phyloP scores from a whole-genome alignment of 805 yeast species.

The Jamesozyma hellenica region DNA sequence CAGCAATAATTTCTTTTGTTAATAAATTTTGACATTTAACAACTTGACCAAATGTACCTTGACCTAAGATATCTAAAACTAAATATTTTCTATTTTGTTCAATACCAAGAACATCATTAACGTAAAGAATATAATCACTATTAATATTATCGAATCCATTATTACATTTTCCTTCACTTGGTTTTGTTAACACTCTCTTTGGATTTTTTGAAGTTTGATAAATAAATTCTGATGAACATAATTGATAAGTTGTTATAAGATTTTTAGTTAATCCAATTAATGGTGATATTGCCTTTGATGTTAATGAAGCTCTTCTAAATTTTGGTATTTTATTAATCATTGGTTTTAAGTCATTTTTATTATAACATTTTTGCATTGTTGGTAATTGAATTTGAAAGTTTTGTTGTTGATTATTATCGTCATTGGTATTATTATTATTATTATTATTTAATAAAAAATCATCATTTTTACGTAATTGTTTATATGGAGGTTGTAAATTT shows the following conservation, averaged over 20 bases:
- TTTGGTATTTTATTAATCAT: slow-evolving; percentile 51
- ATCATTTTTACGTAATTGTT: slow-evolving; percentile 28
- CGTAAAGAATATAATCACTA: slow-evolving; percentile 84
- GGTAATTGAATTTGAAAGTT: slow-evolving; percentile 36
- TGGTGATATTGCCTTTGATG: slow-evolving; percentile 64
- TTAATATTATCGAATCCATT: slow-evolving; percentile 83
- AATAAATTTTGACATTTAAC: slow-evolving; percentile 71
- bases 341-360: slow-evolving; percentile 50
- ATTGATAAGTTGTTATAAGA: slow-evolving; percentile 66
- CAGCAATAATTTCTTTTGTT: slow-evolving; percentile 84
- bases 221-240: slow-evolving; percentile 77
- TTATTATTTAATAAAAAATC: slow-evolving; percentile 7
- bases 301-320: slow-evolving; percentile 58
- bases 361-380: slow-evolving; percentile 33
- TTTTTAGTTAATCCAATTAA: slow-evolving; percentile 68
- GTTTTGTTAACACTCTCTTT: slow-evolving; percentile 83
- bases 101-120: slow-evolving; percentile 83
- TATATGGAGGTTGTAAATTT: slow-evolving; percentile 18
- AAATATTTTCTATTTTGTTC: slow-evolving; percentile 63
- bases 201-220: slow-evolving; percentile 84
- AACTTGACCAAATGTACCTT: slow-evolving; percentile 98
- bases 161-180: slow-evolving; percentile 70
- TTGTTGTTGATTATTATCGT: neutral
- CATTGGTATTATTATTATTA: neutral
- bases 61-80: slow-evolving; percentile 84